Evolutionary conservation across 495 filamentous ascomycete genomes (phyloP).

Genomic region (Barbatosphaeria neglecta): DNA sequence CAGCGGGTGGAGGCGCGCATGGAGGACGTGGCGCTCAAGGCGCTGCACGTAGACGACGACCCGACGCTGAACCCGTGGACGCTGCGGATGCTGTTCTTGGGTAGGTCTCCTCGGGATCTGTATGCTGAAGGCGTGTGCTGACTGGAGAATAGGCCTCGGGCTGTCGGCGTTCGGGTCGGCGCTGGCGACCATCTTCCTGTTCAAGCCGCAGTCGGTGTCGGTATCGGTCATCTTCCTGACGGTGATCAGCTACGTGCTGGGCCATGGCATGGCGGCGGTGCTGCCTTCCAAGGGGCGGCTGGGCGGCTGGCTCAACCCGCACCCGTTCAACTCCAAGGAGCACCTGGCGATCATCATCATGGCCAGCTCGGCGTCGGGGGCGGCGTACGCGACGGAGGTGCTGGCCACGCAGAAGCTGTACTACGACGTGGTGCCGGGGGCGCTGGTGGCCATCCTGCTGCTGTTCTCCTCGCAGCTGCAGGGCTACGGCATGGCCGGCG

Average conservation of each 20-base stretch:
- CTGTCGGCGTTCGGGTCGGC: conserved; percentile 20
- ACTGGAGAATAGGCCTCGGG: conserved; percentile 13
- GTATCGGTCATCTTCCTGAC: conserved; percentile 33
- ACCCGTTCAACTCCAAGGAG: conserved; percentile 28
- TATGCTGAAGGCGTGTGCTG: not conserved
- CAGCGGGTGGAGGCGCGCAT: not conserved
- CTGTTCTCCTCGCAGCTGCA: conserved; percentile 31
- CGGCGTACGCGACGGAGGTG: conserved; percentile 22
- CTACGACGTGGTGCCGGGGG: conserved; percentile 23
- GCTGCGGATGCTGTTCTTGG: conserved; percentile 18
- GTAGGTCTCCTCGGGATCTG: conserved; percentile 3
- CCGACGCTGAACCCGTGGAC: conserved; percentile 19
- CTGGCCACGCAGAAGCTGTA: conserved; percentile 29
- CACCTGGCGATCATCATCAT: conserved; percentile 27
- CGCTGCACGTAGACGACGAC: conserved; percentile 22
- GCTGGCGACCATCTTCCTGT: conserved; percentile 26
- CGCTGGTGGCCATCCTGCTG: conserved; percentile 24
- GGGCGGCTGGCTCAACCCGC: conserved; percentile 25
- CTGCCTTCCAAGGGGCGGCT: conserved; percentile 23
- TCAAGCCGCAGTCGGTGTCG: conserved; percentile 33
- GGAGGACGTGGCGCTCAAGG: conserved; percentile 2
- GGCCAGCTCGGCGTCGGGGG: conserved; percentile 21
- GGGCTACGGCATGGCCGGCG: conserved; percentile 39
- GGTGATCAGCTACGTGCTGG: conserved; percentile 26
- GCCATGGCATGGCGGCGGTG: conserved; percentile 15